phyloP scores from a whole-genome alignment of 352 stramenopile species.

The Plasmopara muralis region DNA sequence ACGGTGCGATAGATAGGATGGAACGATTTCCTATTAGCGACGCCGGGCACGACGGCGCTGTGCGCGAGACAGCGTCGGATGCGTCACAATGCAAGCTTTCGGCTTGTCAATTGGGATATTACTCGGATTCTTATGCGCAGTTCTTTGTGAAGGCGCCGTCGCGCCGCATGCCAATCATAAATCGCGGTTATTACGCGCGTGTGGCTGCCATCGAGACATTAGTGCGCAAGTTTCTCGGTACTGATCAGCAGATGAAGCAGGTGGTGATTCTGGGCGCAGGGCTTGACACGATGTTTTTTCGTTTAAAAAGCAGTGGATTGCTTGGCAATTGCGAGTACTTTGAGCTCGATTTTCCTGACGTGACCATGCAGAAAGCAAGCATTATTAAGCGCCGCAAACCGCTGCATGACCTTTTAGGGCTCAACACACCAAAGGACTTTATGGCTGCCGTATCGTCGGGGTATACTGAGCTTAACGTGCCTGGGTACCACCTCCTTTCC shows the following conservation, averaged over 20 bases:
- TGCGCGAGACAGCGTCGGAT: conserved; percentile 78
- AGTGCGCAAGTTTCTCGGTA: conserved; percentile 54
- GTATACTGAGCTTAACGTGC: conserved; percentile 56
- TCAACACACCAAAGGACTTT: conserved; percentile 36
- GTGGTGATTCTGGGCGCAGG: conserved; percentile 78
- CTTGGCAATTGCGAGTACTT: conserved; percentile 68
- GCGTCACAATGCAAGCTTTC: conserved; percentile 84
- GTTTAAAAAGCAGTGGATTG: conserved; percentile 34
- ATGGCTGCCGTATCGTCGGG: conserved; percentile 44
- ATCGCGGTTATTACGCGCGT: conserved; percentile 84
- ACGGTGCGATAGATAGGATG: background rate
- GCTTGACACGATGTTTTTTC: conserved; percentile 83
- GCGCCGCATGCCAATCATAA: conserved; percentile 85
- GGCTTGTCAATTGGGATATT: conserved; percentile 72
- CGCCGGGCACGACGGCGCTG: conserved; percentile 52
- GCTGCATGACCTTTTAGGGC: conserved; percentile 39
- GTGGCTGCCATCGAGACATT: conserved; percentile 66
- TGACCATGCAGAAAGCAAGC: conserved; percentile 77
- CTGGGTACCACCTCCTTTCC: conserved; percentile 71
- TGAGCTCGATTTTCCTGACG: conserved; percentile 76
- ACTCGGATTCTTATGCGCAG: conserved; percentile 61
- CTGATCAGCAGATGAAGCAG: conserved; percentile 34
- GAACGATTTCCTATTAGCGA: background rate
- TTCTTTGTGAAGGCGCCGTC: conserved; percentile 81
- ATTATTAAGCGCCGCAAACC: conserved; percentile 63